Base-by-base conservation (phyloP, 257 asterid genomes). In the Mitragyna speciosa region DNA sequence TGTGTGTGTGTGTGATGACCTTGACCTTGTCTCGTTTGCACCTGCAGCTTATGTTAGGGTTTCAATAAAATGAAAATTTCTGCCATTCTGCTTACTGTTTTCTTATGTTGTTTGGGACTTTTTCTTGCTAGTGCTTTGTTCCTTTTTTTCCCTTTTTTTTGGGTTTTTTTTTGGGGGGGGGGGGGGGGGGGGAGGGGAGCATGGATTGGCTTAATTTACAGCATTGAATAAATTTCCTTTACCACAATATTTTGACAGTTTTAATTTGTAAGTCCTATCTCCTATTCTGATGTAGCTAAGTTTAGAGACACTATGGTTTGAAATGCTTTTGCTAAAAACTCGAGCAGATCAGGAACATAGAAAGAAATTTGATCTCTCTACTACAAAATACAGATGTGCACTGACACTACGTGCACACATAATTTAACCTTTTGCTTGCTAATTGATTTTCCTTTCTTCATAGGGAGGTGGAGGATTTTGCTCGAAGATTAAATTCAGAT, bases 391-490 rank as follows among this genome's bases (percentile, higher is more conserved):
- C 22, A 31, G 31, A 73, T 43, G 49, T n/a, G 64, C 28, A 26
- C 20, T 72, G 33, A 11, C 41, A 36, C 41, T 36, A 36, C 4
- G 41, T 36, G 41, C 41, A 36, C 41, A 12, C 16, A 12, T 16
- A 12, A 51, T 7, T 1, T 36, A 36, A 16, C 59, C 11, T 52
- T 28, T 71, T 49, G 22, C 33, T 15, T 54, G 48, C 69, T 70
- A 54, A 45, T 73, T 43, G 52, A 28, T 48, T 74, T 51, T 70
- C 30, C 58, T 79, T 70, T 75, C 43, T 54, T 70, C 14, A 72
- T 41, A 96, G 99, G 94, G 99, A 96, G 89, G 99, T 96, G 76
- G 99, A 91, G 83, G 99, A 94, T 86, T 96, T 96, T 72, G 99
- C 98, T 36, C 88, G 99, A 86, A 90, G 97, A 87, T 85, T 96